Percentiles rank a stretch among this genome's conserved stretches.
Conservation (phyloP, 164 flowering plant species). For the Aristolochia fimbriata region DNA sequence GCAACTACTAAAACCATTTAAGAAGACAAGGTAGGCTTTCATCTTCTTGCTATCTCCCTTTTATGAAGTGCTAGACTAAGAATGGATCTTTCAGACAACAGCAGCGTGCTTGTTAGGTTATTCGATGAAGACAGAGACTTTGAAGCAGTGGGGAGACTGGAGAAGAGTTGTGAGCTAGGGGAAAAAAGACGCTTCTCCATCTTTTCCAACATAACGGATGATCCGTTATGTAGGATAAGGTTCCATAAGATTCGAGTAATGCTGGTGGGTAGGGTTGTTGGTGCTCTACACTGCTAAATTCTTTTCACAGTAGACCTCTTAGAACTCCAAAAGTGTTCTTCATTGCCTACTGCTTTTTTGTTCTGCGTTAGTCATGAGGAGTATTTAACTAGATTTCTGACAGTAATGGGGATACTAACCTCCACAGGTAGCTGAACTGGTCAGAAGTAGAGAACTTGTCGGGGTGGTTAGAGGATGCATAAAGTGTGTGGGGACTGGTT, state of each 20-base stretch:
- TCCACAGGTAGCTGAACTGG: conserved; percentile 48
- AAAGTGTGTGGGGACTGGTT: conserved; percentile 33
- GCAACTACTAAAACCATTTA: neutral
- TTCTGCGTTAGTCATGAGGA: too few relatives aligned
- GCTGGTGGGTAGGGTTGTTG: conserved; percentile 32
- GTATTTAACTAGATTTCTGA: too few relatives aligned
- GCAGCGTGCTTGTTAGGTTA: conserved; percentile 30
- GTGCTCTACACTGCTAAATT: conserved; percentile 2
- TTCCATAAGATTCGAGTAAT: conserved; percentile 33
- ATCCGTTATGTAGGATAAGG: conserved; percentile 47
- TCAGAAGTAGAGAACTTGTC: conserved; percentile 32
- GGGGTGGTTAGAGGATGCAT: conserved; percentile 50
- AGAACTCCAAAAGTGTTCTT: neutral
- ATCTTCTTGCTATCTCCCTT: neutral
- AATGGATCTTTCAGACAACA: conserved; percentile 16
- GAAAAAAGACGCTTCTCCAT: conserved; percentile 31
- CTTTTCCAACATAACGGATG: conserved; percentile 35
- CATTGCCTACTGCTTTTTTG: neutral
- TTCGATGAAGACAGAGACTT: conserved; percentile 34
- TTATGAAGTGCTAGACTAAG: neutral
- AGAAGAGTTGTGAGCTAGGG: conserved; percentile 34
- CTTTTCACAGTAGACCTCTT: neutral
- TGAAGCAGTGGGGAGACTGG: conserved; percentile 40
- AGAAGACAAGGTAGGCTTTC: too few relatives aligned
- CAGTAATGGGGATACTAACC: neutral